Percentiles rank a stretch among this genome's conserved stretches.
Evolutionary conservation across 163 green algal genomes (phyloP).

Genomic region (Volvox carteri): DNA sequence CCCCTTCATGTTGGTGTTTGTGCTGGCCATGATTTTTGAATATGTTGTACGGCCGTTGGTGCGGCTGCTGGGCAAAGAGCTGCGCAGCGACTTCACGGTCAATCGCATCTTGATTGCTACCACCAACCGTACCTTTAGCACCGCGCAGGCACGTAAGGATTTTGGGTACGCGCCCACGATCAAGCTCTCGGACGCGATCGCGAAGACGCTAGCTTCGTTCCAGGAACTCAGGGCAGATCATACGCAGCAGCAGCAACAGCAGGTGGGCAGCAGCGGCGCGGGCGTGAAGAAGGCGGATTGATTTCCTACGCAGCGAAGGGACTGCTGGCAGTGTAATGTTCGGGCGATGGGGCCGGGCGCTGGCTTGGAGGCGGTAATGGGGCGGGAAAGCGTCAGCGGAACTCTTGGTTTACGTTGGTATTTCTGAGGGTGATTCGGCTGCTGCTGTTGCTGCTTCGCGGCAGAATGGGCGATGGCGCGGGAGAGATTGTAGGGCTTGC

Average conservation of each 20-base stretch:
- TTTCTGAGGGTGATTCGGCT: too few relatives aligned
- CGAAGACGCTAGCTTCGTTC: constrained; percentile 79
- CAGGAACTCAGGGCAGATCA: constrained; percentile 67
- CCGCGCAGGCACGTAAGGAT: constrained; percentile 67
- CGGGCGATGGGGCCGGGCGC: not conserved
- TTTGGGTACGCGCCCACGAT: constrained; percentile 84
- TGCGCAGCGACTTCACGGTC: constrained; percentile 75
- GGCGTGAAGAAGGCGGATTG: constrained; percentile 21
- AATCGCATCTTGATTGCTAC: constrained; percentile 82
- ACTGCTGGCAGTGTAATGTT: too few relatives aligned
- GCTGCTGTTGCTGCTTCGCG: too few relatives aligned
- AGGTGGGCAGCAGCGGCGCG: not conserved
- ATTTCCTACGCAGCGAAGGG: too few relatives aligned
- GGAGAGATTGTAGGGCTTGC: too few relatives aligned
- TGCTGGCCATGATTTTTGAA: constrained; percentile 83
- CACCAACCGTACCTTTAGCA: constrained; percentile 81
- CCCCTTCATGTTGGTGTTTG: constrained; percentile 82
- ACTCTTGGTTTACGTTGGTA: too few relatives aligned
- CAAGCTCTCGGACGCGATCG: constrained; percentile 76
- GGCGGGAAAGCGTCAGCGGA: too few relatives aligned
- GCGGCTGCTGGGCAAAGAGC: constrained; percentile 58
- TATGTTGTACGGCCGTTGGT: constrained; percentile 81
- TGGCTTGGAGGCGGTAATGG: not conserved
- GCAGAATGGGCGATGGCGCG: not conserved
- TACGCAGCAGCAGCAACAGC: not conserved